Base-by-base conservation (phyloP, 345 rosid species). In the Syzygium oleosum region DNA sequence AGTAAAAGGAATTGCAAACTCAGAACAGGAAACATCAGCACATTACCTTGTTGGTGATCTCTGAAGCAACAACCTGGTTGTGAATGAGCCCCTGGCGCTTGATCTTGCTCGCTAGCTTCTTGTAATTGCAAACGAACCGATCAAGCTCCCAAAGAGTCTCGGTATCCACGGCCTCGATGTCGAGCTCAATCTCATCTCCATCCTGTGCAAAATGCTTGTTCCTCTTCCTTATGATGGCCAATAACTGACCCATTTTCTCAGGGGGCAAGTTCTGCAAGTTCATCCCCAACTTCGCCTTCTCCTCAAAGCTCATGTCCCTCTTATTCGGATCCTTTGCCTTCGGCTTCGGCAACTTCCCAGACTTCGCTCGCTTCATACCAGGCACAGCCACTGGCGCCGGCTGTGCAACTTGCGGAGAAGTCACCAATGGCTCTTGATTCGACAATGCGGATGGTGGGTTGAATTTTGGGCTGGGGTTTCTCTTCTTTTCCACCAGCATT, bases 141-240 rank as follows among this genome's bases (percentile, higher is more conserved):
- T 89, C 92, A 49, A 93, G 94, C 88, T 93, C 93, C 94, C 92
- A 91, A 2, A 91, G 90, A 22, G 93, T 91, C 84, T 92, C 92
- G 3, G 84, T 87, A 85, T 91, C 91, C 22, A 91, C 73, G 3
- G 88, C 90, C 78, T 91, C 94, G 25, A 93, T 91, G 77, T 91
- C 92, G 3, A 93, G 90, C 73, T 90, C 94, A 52, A 93, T 88
- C 84, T 89, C 93, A 84, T 91, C 92, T 53, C 90, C 93, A 7
- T 93, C 91, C 25, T 83, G 89, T 9, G 79, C 80, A 65, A 90
- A 90, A 27, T 87, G 86, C 52, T 87, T 84, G 56, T 91, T 93
- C 79, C 90, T 90, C 90, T 89, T 93, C 84, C 88, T 89, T 6
- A 91, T 83, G 61, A 93, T 91, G 53, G 88, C 83, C 79, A 90